These are phyloP conservation scores for Globisporangium spiculum DNA, from an alignment of 352 stramenopile species.

Conservation along the genomic window DNA sequence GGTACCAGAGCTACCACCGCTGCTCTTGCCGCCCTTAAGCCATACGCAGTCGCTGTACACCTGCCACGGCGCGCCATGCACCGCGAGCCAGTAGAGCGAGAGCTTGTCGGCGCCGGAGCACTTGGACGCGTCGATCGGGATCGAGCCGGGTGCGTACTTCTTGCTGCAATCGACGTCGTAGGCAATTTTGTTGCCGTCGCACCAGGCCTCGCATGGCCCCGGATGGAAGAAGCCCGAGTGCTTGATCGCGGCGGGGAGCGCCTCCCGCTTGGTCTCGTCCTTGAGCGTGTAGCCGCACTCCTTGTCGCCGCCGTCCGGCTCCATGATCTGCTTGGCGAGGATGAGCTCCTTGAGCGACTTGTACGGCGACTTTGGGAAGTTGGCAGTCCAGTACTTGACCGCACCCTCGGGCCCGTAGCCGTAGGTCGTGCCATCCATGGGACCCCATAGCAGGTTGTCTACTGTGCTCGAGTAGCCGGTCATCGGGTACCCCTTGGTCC, in stretches of 20 bases:
- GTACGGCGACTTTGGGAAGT: conserved; percentile 29
- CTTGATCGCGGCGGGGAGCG: conserved; percentile 36
- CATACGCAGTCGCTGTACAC: conserved; percentile 64
- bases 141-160: conserved; percentile 30
- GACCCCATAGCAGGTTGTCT: conserved; percentile 22
- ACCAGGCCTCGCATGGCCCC: conserved; percentile 60
- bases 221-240: conserved; percentile 56
- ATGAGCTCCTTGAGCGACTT: conserved; percentile 33
- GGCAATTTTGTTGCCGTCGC: conserved; percentile 48
- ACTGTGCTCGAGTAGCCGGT: conserved; percentile 28
- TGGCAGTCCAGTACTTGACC: conserved; percentile 27
- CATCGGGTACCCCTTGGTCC: conserved; percentile 25
- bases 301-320: conserved; percentile 15
- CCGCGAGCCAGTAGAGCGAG: conserved; percentile 54
- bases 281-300: conserved; percentile 27
- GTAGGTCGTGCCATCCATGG: conserved; percentile 24
- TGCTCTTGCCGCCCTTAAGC: conserved; percentile 21
- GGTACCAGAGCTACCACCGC: conserved; percentile 1
- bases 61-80: conserved; percentile 55
- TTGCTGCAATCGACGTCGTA: conserved; percentile 46
- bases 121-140: conserved; percentile 44
- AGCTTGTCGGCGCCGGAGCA: conserved; percentile 25
- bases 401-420: conserved; percentile 24
- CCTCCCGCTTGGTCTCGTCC: conserved; percentile 28
- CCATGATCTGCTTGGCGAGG: conserved; percentile 26